Evolutionary conservation across 2,329 filamentous ascomycete species (phyloP).

Genomic region (Cryphonectria radicalis): DNA sequence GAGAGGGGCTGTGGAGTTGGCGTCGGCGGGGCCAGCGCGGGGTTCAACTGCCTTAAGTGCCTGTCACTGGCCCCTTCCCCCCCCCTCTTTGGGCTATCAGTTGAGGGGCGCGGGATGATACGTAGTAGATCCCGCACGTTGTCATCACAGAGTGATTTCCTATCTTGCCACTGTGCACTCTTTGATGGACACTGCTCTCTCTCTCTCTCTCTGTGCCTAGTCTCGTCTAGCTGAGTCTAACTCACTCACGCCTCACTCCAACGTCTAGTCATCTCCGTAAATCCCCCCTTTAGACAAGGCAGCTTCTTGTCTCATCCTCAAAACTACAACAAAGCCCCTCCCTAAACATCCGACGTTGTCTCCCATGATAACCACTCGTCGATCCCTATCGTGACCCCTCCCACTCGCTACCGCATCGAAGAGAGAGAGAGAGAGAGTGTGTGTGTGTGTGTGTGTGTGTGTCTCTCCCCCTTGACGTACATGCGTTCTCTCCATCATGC

Average conservation of each 20-base stretch:
- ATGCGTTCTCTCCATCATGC: constrained; percentile 41
- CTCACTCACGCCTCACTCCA: neutral
- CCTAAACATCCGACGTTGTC: neutral
- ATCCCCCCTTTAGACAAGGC: neutral
- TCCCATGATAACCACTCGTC: constrained; percentile 21
- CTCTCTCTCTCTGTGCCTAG: neutral
- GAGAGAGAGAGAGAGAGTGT: no score
- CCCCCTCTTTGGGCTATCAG: neutral
- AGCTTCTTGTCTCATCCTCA: neutral
- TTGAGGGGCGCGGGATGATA: constrained; percentile 1
- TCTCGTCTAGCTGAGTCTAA: neutral
- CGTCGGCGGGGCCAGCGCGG: constrained; percentile 9
- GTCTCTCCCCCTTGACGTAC: constrained; percentile 16
- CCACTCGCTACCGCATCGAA: constrained; percentile 12
- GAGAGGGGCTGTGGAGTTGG: constrained; percentile 4
- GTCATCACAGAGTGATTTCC: neutral
- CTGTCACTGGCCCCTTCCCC: neutral
- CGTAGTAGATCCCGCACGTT: neutral
- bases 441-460: neutral
- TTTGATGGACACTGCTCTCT: constrained; percentile 2
- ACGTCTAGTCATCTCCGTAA: neutral
- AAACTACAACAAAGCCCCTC: neutral
- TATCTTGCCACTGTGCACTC: neutral
- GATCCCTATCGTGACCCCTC: neutral
- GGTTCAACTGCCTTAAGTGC: neutral